Conservation (phyloP, 768 basidiomycete genomes). For the Lanmaoa pseudosensibilis region DNA sequence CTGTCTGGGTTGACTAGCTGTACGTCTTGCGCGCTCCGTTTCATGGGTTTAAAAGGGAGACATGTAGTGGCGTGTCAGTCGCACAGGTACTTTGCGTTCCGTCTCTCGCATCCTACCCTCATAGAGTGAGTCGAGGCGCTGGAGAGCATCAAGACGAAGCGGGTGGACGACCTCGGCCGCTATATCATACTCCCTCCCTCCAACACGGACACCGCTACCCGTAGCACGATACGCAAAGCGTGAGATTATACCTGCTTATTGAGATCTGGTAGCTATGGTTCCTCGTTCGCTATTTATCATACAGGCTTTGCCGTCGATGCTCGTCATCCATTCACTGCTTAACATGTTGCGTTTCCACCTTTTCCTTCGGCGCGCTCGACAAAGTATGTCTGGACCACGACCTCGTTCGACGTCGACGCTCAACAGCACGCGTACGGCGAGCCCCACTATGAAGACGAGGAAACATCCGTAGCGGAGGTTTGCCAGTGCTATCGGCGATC, state of each 20-base stretch:
- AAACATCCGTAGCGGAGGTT: constrained; percentile 92
- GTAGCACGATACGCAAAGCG: too few species aligned
- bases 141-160: constrained; percentile 57
- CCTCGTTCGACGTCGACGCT: constrained; percentile 66
- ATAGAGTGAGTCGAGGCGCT: constrained; percentile 85
- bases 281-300: too few species aligned
- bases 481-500: constrained; percentile 85
- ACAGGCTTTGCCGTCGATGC: neutral
- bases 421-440: constrained; percentile 73
- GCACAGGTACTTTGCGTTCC: constrained; percentile 81
- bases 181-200: neutral
- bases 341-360: neutral
- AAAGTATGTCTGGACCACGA: constrained; percentile 46
- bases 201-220: too few species aligned
- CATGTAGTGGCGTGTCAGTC: too few species aligned
- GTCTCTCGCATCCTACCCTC: constrained; percentile 94
- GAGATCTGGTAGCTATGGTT: too few species aligned
- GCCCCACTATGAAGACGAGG: constrained; percentile 76
- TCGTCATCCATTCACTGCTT: neutral
- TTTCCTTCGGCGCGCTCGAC: constrained; percentile 3
- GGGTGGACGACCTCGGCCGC: constrained; percentile 15
- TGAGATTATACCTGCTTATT: too few species aligned
- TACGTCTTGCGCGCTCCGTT: too few species aligned
- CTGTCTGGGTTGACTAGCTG: too few species aligned
- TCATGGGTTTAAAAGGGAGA: too few species aligned